Base-by-base conservation (phyloP, 1,139 yeast species). In the Suhomyces atakaporum region DNA sequence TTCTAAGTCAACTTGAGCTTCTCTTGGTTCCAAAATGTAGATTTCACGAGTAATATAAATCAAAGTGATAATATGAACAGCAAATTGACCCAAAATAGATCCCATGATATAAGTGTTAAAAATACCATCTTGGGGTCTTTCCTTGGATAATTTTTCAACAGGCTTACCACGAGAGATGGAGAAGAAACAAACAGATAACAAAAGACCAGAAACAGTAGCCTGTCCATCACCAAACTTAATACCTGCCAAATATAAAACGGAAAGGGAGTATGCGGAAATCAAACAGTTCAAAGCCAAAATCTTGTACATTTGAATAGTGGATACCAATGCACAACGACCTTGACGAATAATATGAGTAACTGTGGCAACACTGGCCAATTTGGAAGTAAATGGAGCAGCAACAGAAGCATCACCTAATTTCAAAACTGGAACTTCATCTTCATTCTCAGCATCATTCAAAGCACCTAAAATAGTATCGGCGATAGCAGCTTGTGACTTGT, bases 341-440 rank as follows among this genome's bases (percentile, higher is more conserved):
- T 94, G 97, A 66, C 99, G 90, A 51, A 92, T 79, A 49, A 92
- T 87, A 56, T 89, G 84, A 36, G 96, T 86, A 40, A 94, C 97
- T 38, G 98, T 84, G 39, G 92, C 79, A 32, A 94, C 98, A 58
- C 85, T 86, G 24, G 96, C 80, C 50, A 92, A 77, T 60, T 92
- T 92, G 18, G 97, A 90, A 13, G 99, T 92, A 60, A 92, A 89
- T 30, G 99, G 99, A 25, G 99, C 99, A 39, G 99, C 99, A 53
- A 94, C 96, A 18, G 97, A 90, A 7, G 99, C 99, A 68, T 92
- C 99, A 54, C 99, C 99, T 39, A 92, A 74, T 62, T 92, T 94
- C 66, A 92, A 76, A 31, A 86, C 81, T 40, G 99, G 98, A 0
- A 94, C 95, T 50, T 90, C 97, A 39, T 73, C 84, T 38, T 82